Conservation (phyloP, 2,329 filamentous ascomycete genomes). For the Xylariaceae sp. region DNA sequence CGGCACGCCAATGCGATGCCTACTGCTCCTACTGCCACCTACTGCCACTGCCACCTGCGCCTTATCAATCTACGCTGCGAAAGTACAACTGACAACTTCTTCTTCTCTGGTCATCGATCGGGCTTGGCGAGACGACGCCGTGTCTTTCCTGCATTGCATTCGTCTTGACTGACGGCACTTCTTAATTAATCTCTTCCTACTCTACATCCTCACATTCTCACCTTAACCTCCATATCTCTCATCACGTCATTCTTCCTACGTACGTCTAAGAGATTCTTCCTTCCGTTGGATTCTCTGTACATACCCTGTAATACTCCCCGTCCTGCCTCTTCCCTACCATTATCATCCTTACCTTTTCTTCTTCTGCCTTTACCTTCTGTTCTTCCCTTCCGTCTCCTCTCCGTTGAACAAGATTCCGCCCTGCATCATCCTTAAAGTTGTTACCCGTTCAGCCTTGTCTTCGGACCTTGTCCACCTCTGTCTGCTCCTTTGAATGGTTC, state of each 20-base stretch:
- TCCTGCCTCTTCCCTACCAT: background rate
- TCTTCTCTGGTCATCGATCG: background rate
- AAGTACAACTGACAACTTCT: background rate
- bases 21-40: too few relatives aligned
- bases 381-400: background rate
- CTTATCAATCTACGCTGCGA: too few relatives aligned
- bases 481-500: background rate
- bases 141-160: background rate
- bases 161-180: background rate
- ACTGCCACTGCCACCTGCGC: too few relatives aligned
- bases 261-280: background rate
- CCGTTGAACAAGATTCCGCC: background rate
- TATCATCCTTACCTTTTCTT: background rate
- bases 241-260: background rate
- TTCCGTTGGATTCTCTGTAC: background rate
- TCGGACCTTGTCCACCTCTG: slow-evolving; percentile 1
- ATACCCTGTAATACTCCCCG: background rate
- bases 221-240: background rate
- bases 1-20: too few relatives aligned
- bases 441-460: background rate
- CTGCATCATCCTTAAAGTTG: background rate
- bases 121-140: background rate
- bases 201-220: background rate
- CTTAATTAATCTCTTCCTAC: background rate
- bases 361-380: background rate